These are phyloP conservation scores for Knufia fluminis DNA, from an alignment of 2,329 filamentous ascomycete genomes.

Conservation along the genomic window DNA sequence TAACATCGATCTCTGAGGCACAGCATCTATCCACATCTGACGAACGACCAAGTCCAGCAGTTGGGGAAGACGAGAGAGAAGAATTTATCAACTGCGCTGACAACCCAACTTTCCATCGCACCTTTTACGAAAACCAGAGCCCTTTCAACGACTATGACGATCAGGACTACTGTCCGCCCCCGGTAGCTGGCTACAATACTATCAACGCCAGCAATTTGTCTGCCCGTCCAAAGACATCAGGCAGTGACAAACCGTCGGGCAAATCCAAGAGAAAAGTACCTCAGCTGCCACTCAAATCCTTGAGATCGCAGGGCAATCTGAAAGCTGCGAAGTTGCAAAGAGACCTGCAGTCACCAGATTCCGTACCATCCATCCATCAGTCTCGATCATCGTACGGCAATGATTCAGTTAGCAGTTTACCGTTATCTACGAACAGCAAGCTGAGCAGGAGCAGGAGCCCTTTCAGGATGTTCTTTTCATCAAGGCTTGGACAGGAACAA, in stretches of 20 bases:
- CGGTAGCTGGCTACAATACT: conserved; percentile 8
- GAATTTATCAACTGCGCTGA: background rate
- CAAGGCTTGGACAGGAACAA: background rate
- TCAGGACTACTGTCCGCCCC: conserved; percentile 6
- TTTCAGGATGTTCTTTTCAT: conserved; percentile 6
- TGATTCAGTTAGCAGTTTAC: conserved; percentile 3
- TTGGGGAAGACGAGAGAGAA: conserved; percentile 22
- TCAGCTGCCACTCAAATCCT: background rate
- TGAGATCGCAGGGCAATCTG: background rate
- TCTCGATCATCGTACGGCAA: conserved; percentile 2
- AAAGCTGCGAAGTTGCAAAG: background rate
- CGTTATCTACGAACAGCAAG: conserved; percentile 6
- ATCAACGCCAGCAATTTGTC: conserved; percentile 1
- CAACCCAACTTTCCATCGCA: background rate
- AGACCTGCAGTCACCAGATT: background rate
- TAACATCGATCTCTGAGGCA: conserved; percentile 53
- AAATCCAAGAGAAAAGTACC: background rate
- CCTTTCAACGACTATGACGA: background rate
- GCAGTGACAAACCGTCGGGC: background rate
- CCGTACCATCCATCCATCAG: background rate
- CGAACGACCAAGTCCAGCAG: conserved; percentile 39
- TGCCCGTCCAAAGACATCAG: background rate
- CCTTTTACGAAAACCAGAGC: background rate
- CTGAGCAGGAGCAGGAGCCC: conserved; percentile 3
- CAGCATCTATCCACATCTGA: conserved; percentile 28